Evolutionary conservation across 495 filamentous ascomycete species (phyloP), one percentile per base, ranked within the genome.

Genomic region (Neurospora intermedia): DNA sequence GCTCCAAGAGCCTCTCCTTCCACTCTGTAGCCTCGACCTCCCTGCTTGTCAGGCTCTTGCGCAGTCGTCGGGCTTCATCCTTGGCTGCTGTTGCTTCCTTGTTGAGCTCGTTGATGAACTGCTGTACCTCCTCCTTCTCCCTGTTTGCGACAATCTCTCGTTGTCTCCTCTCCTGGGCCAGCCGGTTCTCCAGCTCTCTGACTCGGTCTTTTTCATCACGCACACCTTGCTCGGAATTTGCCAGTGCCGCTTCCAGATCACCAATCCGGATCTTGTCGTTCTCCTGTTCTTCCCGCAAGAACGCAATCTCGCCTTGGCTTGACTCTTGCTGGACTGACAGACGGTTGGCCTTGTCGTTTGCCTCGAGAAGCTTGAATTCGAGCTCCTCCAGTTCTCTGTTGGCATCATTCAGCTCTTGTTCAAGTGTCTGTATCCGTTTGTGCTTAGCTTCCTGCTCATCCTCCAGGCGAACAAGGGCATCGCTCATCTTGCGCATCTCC

Each of bases 251-350:
- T 77, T 97, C 93, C 5, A 98, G 84, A 75, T 98, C 93, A 27
- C 96, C 94, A 75, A 98, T 99, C 80, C 93, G 93, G 78, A 99
- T 98, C 87, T 98, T 99, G 81, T 99, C 96, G 43, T 88, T 90
- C 81, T 99, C 96, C 84, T 98, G 96, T 83, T 99, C 96, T 78
- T 99, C 96, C 7, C 96, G 90, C 38, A 99, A 80, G 88, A 99
- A 99, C 0, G 91, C 89, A 80, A 98, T 97, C 82, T 99, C 96
- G 69, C 90, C 91, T 78, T 98, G 94, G 73, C 90, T 91, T 5
- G 92, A 96, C 83, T 99, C 96, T 70, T 93, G 90, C 81, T 98
- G 94, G 69, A 99, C 92, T 10, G 90, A 91, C 13, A 97, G 85
- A 48, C 94, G 87, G 76, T 96, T 90, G 42, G 91, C 90, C 83